These are phyloP conservation scores for Chlorencoelia australis DNA, from an alignment of 2,329 filamentous ascomycete species.

Conservation along the genomic window DNA sequence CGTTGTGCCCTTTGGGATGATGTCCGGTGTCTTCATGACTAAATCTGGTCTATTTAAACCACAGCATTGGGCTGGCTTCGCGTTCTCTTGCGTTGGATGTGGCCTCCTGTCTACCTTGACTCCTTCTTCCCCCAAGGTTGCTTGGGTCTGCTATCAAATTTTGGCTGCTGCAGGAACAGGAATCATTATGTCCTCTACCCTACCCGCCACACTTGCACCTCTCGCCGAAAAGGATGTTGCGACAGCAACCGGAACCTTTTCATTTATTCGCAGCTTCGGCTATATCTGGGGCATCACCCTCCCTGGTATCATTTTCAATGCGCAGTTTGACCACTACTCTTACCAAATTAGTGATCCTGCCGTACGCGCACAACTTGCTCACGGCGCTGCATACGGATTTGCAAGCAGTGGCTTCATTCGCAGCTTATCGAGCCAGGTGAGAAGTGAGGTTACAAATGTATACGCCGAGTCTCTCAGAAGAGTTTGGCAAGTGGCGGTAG, in stretches of 20 bases:
- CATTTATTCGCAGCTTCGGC: slow-evolving; percentile 10
- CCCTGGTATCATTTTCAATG: slow-evolving; percentile 1
- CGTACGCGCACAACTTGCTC: not conserved
- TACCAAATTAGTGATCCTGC: not conserved
- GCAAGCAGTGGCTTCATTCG: not conserved
- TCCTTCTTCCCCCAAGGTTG: slow-evolving; percentile 26
- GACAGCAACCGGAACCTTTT: slow-evolving; percentile 4
- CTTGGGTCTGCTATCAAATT: slow-evolving; percentile 35
- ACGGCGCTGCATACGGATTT: slow-evolving; percentile 2
- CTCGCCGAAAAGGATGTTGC: slow-evolving; percentile 9
- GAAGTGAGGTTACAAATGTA: not conserved
- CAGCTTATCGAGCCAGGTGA: not conserved
- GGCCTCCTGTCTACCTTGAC: slow-evolving; percentile 26
- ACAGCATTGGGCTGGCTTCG: slow-evolving; percentile 24
- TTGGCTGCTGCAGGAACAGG: slow-evolving; percentile 33
- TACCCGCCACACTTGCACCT: slow-evolving; percentile 33
- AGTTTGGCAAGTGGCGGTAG: slow-evolving; percentile 1
- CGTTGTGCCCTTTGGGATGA: slow-evolving; percentile 23
- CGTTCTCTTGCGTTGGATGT: slow-evolving; percentile 9
- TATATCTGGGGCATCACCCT: slow-evolving; percentile 6
- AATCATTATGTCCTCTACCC: slow-evolving; percentile 31
- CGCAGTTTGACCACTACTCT: not conserved
- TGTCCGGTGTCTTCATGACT: slow-evolving; percentile 5
- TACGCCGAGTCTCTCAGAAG: not conserved
- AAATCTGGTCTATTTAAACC: slow-evolving; percentile 22